Percentiles rank a stretch among this genome's conserved stretches.
phyloP scores from a whole-genome alignment of 805 yeast genomes.

The Ogataea naganishii region DNA sequence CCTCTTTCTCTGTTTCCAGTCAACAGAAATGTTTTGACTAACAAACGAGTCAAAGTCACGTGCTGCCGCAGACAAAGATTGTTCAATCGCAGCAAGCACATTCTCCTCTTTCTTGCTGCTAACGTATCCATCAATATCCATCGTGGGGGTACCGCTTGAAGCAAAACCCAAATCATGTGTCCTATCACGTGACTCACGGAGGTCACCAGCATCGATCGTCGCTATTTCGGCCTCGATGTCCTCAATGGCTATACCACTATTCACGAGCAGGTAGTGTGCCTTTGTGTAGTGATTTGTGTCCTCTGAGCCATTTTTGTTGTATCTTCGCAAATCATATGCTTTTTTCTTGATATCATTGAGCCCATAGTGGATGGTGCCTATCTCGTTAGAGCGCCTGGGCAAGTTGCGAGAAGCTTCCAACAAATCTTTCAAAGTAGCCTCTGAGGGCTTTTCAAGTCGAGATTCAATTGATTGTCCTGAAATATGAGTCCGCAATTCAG shows the following conservation, averaged over 20 bases:
- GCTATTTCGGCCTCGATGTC: constrained; percentile 61
- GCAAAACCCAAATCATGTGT: constrained; percentile 5
- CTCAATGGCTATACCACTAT: constrained; percentile 81
- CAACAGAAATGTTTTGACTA: constrained; percentile 61
- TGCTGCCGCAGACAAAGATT: constrained; percentile 62
- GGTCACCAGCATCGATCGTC: constrained; percentile 22
- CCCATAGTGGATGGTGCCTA: constrained; percentile 77
- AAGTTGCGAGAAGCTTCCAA: constrained; percentile 69
- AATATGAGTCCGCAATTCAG: too few relatives aligned
- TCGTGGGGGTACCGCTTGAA: constrained; percentile 6
- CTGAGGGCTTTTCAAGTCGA: not conserved
- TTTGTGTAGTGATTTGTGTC: constrained; percentile 42
- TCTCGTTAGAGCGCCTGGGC: constrained; percentile 54
- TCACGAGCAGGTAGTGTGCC: constrained; percentile 84
- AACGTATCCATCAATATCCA: constrained; percentile 57
- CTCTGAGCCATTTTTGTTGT: constrained; percentile 24
- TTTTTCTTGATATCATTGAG: constrained; percentile 68
- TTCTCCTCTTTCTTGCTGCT: constrained; percentile 72
- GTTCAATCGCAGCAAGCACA: constrained; percentile 75
- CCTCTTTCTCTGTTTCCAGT: constrained; percentile 76
- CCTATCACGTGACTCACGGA: not conserved
- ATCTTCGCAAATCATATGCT: constrained; percentile 47
- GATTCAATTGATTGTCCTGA: too few relatives aligned
- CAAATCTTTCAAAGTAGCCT: constrained; percentile 56
- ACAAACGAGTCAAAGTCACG: constrained; percentile 77